Conservation (phyloP, 2,329 filamentous ascomycete species). For the Venturia carpophila region DNA sequence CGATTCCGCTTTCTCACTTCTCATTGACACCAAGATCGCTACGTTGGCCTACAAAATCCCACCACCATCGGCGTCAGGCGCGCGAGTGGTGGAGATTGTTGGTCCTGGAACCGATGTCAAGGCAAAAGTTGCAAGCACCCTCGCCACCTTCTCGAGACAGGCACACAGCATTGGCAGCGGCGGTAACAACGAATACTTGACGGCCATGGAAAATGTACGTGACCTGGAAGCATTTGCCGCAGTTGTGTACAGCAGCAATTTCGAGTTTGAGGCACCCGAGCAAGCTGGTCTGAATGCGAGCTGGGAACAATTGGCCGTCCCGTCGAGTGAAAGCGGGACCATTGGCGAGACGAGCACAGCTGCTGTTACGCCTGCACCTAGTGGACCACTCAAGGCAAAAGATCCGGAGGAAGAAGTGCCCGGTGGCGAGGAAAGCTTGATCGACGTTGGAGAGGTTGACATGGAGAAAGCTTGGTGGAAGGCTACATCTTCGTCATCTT, state of each 20-base stretch:
- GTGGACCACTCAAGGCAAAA: constrained; percentile 6
- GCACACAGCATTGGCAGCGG: constrained; percentile 75
- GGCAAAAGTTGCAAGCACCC: constrained; percentile 76
- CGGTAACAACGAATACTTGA: constrained; percentile 42
- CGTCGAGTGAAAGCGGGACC: neutral
- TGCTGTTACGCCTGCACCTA: constrained; percentile 9
- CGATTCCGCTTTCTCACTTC: constrained; percentile 75
- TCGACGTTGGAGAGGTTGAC: constrained; percentile 13
- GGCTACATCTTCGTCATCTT: constrained; percentile 1
- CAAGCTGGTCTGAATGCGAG: neutral
- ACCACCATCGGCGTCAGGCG: constrained; percentile 33
- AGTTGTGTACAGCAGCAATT: constrained; percentile 82
- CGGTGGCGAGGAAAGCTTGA: constrained; percentile 8
- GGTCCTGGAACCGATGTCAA: constrained; percentile 41
- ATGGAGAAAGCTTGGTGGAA: constrained; percentile 18
- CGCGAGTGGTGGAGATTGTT: constrained; percentile 45
- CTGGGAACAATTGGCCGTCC: constrained; percentile 2
- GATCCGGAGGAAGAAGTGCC: constrained; percentile 12
- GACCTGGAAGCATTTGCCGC: constrained; percentile 79
- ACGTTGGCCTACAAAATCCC: constrained; percentile 66
- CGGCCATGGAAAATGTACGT: constrained; percentile 64
- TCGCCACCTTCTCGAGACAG: constrained; percentile 85
- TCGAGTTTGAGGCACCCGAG: constrained; percentile 40
- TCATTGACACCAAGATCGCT: constrained; percentile 76
- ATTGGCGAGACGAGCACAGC: neutral